A percentile compares a stretch with the other conserved stretches of the same genome.
Conservation (phyloP, 2,329 filamentous ascomycete species). For the Tothia fuscella region DNA sequence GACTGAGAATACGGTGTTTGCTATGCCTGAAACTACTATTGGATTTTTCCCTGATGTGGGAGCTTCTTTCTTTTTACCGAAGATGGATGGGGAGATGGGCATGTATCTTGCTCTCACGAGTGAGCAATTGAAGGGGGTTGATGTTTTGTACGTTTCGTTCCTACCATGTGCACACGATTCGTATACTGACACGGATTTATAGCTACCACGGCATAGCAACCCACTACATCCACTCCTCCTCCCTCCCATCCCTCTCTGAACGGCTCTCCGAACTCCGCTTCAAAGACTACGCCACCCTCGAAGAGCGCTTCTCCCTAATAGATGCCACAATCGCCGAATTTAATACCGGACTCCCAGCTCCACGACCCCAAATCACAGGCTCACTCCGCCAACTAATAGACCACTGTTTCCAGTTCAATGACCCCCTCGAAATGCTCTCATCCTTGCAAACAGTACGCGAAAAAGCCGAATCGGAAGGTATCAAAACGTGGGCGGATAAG, state of each 20-base stretch:
- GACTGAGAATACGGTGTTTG: constrained; percentile 88
- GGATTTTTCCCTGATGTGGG: constrained; percentile 98
- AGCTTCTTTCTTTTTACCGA: constrained; percentile 87
- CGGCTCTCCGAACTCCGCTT: constrained; percentile 85
- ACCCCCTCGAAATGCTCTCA: constrained; percentile 55
- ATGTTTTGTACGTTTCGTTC: constrained; percentile 48
- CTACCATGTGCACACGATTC: not conserved
- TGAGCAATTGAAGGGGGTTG: constrained; percentile 66
- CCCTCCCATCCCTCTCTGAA: constrained; percentile 66
- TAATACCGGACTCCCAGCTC: constrained; percentile 66
- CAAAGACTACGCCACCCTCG: constrained; percentile 56
- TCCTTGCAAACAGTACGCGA: constrained; percentile 40
- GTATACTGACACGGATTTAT: constrained; percentile 1
- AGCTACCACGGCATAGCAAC: constrained; percentile 80
- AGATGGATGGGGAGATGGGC: constrained; percentile 74
- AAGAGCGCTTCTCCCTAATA: constrained; percentile 57
- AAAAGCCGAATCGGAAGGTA: constrained; percentile 26
- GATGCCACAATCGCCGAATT: constrained; percentile 88
- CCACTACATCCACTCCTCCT: constrained; percentile 89
- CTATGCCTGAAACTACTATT: constrained; percentile 97
- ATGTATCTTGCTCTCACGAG: constrained; percentile 92
- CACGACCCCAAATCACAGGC: constrained; percentile 43
- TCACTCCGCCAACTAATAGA: constrained; percentile 71
- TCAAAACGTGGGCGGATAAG: constrained; percentile 63
- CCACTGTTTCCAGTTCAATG: constrained; percentile 35